These are phyloP conservation scores for Polychaeton citri DNA, from an alignment of 2,329 filamentous ascomycete genomes.

Conservation along the genomic window DNA sequence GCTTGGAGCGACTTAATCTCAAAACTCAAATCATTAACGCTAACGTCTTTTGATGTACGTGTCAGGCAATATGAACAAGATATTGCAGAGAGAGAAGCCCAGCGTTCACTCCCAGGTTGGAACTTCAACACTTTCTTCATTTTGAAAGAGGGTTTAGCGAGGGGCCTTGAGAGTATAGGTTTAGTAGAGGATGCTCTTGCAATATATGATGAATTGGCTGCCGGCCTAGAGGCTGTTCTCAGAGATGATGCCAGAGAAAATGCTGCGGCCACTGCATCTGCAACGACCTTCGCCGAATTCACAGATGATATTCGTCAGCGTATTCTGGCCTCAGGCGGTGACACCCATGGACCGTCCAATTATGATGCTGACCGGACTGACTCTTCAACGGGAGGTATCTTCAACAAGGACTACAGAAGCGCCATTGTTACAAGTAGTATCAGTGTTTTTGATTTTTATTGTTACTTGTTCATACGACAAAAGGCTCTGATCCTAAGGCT, in stretches of 20 bases:
- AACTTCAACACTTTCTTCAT: constrained; percentile 99
- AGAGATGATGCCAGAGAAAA: constrained; percentile 48
- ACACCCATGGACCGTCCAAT: constrained; percentile 3
- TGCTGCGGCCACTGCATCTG: constrained; percentile 49
- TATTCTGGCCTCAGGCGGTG: constrained; percentile 12
- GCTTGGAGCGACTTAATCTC: constrained; percentile 74
- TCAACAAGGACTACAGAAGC: constrained; percentile 69
- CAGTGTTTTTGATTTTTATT: constrained; percentile 87
- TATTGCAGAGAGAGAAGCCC: constrained; percentile 83
- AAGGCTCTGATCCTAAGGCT: constrained; percentile 68
- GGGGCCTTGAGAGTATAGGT: constrained; percentile 91
- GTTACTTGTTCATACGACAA: constrained; percentile 86
- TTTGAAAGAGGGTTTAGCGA: constrained; percentile 83
- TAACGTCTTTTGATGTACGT: constrained; percentile 78
- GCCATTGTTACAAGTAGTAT: constrained; percentile 91
- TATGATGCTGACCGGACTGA: constrained; percentile 7
- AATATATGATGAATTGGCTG: constrained; percentile 85
- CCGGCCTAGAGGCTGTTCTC: constrained; percentile 72
- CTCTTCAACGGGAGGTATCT: constrained; percentile 7
- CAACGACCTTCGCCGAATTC: constrained; percentile 56
- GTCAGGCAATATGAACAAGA: constrained; percentile 95
- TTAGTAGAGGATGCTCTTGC: constrained; percentile 89
- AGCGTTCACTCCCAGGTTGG: constrained; percentile 82
- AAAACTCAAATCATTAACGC: constrained; percentile 76
- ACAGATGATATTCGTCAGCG: constrained; percentile 52